A percentile compares a stretch with the other conserved stretches of the same genome.
Conservation (phyloP, 1,139 yeast genomes). For the Yamadazyma oceani region DNA sequence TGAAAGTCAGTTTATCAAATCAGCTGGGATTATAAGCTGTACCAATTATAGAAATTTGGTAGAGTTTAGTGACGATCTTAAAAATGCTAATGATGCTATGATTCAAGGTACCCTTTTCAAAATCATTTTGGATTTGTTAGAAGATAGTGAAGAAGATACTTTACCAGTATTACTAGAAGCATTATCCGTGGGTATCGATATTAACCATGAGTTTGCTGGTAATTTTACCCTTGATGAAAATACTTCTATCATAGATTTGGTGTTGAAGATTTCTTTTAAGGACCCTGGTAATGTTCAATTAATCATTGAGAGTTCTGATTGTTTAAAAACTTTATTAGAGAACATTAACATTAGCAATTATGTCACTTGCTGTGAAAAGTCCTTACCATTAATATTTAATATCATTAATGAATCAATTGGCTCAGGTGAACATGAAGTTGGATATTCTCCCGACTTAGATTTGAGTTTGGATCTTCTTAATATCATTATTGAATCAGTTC, state of each 20-base stretch:
- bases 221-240: conserved; percentile 17
- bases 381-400: conserved; percentile 51
- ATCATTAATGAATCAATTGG: conserved; percentile 28
- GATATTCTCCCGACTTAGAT: conserved; percentile 59
- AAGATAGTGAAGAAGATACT: conserved; percentile 78
- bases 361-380: conserved; percentile 47
- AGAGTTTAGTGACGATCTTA: conserved; percentile 26
- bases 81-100: conserved; percentile 14
- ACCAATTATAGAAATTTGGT: conserved; percentile 54
- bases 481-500: conserved; percentile 49
- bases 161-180: conserved; percentile 76
- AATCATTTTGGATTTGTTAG: conserved; percentile 41
- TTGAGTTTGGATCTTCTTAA: conserved; percentile 68
- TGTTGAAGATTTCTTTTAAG: conserved; percentile 65
- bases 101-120: conserved; percentile 31
- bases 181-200: conserved; percentile 53
- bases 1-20: conserved; percentile 24
- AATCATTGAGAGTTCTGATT: conserved; percentile 60
- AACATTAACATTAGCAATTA: conserved; percentile 48
- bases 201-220: conserved; percentile 38
- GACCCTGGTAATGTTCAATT: conserved; percentile 77
- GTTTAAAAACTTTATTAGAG: conserved; percentile 57
- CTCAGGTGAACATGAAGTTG: conserved; percentile 21
- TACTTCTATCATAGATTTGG: conserved; percentile 44
- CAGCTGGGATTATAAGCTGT: conserved; percentile 52